Percentiles rank a stretch among this genome's conserved stretches.
phyloP scores from a whole-genome alignment of 352 stramenopile species.

The Poterioochromonas sp. region DNA sequence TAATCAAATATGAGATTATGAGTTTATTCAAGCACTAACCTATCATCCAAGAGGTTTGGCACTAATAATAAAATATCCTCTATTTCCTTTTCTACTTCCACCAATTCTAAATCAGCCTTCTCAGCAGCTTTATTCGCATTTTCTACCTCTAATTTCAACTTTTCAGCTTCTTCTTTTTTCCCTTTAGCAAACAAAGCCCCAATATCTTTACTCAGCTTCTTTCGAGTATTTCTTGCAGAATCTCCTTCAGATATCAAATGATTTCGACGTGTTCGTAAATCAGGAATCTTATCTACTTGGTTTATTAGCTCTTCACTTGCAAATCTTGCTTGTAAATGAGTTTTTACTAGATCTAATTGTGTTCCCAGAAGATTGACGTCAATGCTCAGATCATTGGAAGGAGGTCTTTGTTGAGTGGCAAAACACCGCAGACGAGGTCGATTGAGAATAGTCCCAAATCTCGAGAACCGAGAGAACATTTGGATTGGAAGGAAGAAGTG shows the following conservation, averaged over 20 bases:
- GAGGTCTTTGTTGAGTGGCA: no score
- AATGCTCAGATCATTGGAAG: background rate
- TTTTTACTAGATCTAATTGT: conserved; percentile 39
- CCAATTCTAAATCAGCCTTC: conserved; percentile 45
- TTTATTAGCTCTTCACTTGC: conserved; percentile 36
- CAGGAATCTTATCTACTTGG: conserved; percentile 35
- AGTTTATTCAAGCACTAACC: conserved; percentile 52
- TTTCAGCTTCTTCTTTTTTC: conserved; percentile 41
- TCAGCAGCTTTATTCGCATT: conserved; percentile 49
- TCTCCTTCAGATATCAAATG: conserved; percentile 41
- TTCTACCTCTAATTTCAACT: conserved; percentile 50
- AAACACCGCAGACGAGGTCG: no score
- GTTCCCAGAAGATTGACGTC: background rate
- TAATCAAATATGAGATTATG: background rate
- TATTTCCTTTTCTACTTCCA: conserved; percentile 33
- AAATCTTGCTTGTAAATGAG: conserved; percentile 39
- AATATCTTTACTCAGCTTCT: conserved; percentile 53
- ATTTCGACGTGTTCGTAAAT: conserved; percentile 37
- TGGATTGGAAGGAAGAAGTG: no score
- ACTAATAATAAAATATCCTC: conserved; percentile 54
- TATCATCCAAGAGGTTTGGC: conserved; percentile 66
- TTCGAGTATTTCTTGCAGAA: conserved; percentile 43
- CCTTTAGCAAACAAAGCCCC: conserved; percentile 57
- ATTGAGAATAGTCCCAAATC: no score
- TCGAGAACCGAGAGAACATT: no score